Conservation (phyloP, 2,329 filamentous ascomycete genomes). For the Pestalotiopsis sp. region DNA sequence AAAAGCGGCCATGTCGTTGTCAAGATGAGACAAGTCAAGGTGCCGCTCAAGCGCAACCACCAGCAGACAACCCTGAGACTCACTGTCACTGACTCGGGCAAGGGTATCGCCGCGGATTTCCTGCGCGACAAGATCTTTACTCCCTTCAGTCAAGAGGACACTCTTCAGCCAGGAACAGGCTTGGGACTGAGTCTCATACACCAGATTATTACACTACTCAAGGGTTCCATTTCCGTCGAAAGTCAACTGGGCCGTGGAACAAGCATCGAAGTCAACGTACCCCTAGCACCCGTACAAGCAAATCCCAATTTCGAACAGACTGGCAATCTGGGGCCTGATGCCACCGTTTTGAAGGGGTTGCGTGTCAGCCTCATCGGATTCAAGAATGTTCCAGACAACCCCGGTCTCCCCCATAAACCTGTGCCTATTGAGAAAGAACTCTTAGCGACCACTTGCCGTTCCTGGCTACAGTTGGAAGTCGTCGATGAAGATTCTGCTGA, state of each 20-base stretch:
- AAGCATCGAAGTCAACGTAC: slow-evolving; percentile 35
- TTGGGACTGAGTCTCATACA: slow-evolving; percentile 69
- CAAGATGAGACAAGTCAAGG: slow-evolving; percentile 18
- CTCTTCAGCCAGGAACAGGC: slow-evolving; percentile 61
- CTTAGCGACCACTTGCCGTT: slow-evolving; percentile 30
- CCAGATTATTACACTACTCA: slow-evolving; percentile 44
- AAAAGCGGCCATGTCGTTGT: slow-evolving; percentile 32
- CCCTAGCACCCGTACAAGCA: slow-evolving; percentile 20
- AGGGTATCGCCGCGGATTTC: slow-evolving; percentile 67
- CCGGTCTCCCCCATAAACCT: slow-evolving; percentile 2
- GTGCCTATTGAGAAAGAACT: slow-evolving; percentile 19
- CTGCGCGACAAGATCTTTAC: slow-evolving; percentile 62
- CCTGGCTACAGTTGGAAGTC: slow-evolving; percentile 37
- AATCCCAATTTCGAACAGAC: background rate
- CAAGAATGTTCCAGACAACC: background rate
- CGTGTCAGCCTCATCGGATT: slow-evolving; percentile 31
- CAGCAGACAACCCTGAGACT: slow-evolving; percentile 10
- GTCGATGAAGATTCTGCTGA: slow-evolving; percentile 5
- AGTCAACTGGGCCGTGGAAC: slow-evolving; percentile 31
- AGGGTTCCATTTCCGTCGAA: slow-evolving; percentile 21
- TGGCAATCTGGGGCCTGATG: background rate
- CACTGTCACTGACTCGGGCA: slow-evolving; percentile 58
- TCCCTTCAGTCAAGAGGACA: slow-evolving; percentile 67
- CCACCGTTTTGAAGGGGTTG: slow-evolving; percentile 22
- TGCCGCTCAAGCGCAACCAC: slow-evolving; percentile 18